Evolutionary conservation across 495 filamentous ascomycete genomes (phyloP).

Genomic region (Penicillium manginii): DNA sequence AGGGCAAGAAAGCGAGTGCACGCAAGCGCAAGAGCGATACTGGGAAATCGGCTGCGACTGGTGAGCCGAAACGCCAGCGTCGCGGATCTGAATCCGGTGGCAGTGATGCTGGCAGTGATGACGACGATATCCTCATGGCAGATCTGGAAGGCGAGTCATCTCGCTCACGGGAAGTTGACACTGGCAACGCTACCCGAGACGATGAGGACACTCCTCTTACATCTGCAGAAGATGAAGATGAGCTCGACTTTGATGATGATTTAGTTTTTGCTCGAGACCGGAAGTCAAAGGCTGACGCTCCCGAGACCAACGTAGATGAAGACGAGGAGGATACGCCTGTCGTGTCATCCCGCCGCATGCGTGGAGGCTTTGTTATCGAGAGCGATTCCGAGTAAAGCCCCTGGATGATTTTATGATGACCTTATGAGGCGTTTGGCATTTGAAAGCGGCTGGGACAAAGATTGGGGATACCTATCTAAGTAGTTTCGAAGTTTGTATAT

Average conservation of each 20-base stretch:
- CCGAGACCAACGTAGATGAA: constrained; percentile 19
- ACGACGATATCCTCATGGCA: constrained; percentile 43
- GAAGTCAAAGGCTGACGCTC: constrained; percentile 11
- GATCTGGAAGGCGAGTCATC: constrained; percentile 29
- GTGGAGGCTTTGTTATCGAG: constrained; percentile 54
- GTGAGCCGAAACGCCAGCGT: constrained; percentile 40
- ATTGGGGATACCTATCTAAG: constrained; percentile 16
- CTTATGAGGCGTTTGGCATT: constrained; percentile 37
- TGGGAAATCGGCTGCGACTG: constrained; percentile 17
- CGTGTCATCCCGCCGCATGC: constrained; percentile 39
- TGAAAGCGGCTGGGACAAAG: constrained; percentile 9
- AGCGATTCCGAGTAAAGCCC: constrained; percentile 51
- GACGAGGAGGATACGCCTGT: constrained; percentile 40
- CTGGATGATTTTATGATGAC: constrained; percentile 26
- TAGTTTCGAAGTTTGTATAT: constrained; percentile 6
- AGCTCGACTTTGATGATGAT: constrained; percentile 45
- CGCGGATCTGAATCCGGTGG: constrained; percentile 27
- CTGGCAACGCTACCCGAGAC: constrained; percentile 24
- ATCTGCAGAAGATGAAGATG: constrained; percentile 41
- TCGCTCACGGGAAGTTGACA: constrained; percentile 24
- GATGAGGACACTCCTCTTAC: constrained; percentile 35
- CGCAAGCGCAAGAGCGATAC: constrained; percentile 41
- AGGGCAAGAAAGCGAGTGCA: constrained; percentile 25
- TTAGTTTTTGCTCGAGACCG: constrained; percentile 39
- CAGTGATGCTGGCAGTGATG: constrained; percentile 29